Evolutionary conservation across 148 eudicot species (phyloP).

Genomic region (Mesembryanthemum crystallinum): DNA sequence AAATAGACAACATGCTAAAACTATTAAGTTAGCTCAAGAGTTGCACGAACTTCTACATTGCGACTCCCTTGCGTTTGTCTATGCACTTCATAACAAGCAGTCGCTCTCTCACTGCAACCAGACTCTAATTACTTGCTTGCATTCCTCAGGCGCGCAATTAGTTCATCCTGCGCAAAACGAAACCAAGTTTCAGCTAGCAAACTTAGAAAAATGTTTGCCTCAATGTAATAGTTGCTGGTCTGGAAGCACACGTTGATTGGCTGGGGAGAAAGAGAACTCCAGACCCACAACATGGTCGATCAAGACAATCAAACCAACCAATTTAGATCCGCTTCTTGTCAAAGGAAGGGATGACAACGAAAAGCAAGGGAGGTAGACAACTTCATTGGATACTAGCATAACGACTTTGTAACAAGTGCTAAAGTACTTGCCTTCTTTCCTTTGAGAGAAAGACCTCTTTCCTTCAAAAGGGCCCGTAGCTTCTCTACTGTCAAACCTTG

Average conservation of each 20-base stretch:
- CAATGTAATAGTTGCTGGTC: too few relatives aligned
- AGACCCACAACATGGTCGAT: not conserved
- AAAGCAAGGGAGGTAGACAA: not conserved
- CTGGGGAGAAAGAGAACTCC: not conserved
- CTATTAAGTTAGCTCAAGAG: not conserved
- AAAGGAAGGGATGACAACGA: too few relatives aligned
- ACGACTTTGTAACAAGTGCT: slow-evolving; percentile 4
- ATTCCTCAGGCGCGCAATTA: slow-evolving; percentile 54
- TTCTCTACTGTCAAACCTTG: slow-evolving; percentile 75
- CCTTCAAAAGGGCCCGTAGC: slow-evolving; percentile 73
- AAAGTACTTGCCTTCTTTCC: slow-evolving; percentile 75
- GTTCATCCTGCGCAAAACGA: slow-evolving; percentile 46
- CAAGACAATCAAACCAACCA: not conserved
- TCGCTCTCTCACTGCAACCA: not conserved
- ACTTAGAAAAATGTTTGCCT: not conserved
- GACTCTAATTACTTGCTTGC: slow-evolving; percentile 26
- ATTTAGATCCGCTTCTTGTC: not conserved
- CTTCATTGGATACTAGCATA: not conserved
- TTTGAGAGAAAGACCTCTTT: slow-evolving; percentile 64
- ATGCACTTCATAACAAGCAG: slow-evolving; percentile 10
- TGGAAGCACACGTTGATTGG: too few relatives aligned
- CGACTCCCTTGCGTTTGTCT: slow-evolving; percentile 6
- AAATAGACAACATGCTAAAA: not conserved
- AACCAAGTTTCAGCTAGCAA: not conserved
- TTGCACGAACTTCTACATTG: not conserved